Base-by-base conservation (phyloP, 2,329 filamentous ascomycete genomes). In the Exophiala mesophila region DNA sequence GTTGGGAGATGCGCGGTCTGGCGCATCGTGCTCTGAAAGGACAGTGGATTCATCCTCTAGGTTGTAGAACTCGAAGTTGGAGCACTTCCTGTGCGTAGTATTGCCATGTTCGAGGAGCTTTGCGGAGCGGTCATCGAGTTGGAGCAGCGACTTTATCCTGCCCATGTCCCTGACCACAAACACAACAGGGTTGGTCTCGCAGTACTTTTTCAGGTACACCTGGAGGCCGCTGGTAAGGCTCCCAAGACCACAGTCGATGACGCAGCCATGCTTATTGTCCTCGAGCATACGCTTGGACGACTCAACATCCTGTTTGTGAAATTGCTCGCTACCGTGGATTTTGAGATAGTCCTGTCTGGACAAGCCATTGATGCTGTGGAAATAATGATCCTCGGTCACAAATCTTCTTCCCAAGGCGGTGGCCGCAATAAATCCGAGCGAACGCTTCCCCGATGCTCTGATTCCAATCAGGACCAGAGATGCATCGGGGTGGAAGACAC, bases 11-110 rank as follows among this genome's bases (percentile, higher is more conserved):
- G 66, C 63, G 35, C 67, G 66, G 48, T 73, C 70, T 21, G 35
- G 21, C 9, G 26, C 21, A 9, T 58, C 57, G 5, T 41, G 21
- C 5, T 52, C 49, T 2, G 30, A 20, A 3, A 60, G 61, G 21
- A 59, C 64, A 10, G 60, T 63, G 39, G 57, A 57, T 4, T 64
- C 61, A 48, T 73, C 70, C 48, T 72, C 67, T 6, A 71, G 52
- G 44, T 73, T 73, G 52, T 68, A 73, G 45, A 63, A 69, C 39
- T 69, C 66, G 28, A 65, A 67, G 44, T 67, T 68, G 8, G 70
- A 72, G 53, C 70, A 73, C 18, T 59, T 65, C 7, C 68, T 60
- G 48, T 73, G 70, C 16, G 65, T 60, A 1, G 65, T 56, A 50
- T 72, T 70, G 10, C 68, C 68, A 12, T 64, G 61, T 26, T 66